These are phyloP conservation scores for Drechslerella stenobrocha DNA, from an alignment of 2,329 filamentous ascomycete species.

Conservation along the genomic window DNA sequence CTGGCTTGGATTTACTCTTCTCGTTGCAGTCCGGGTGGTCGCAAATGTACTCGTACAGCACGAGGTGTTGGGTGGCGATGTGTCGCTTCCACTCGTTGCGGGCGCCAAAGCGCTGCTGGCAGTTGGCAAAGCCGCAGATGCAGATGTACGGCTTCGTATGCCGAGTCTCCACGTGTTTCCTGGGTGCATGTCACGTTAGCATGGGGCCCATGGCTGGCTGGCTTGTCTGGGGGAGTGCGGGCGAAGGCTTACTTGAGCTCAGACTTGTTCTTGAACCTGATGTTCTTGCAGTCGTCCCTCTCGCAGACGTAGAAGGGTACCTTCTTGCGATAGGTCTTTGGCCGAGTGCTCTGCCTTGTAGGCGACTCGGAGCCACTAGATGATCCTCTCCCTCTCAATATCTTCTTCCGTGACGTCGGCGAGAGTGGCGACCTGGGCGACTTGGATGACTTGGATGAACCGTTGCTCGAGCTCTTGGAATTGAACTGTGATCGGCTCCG, in stretches of 20 bases:
- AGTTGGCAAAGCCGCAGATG: conserved; percentile 77
- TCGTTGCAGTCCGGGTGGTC: conserved; percentile 57
- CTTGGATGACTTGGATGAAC: conserved; percentile 11
- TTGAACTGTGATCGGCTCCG: conserved; percentile 16
- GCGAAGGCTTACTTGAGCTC: conserved; percentile 36
- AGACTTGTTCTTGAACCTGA: conserved; percentile 30
- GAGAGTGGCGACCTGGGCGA: conserved; percentile 22
- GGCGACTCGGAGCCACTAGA: conserved; percentile 34
- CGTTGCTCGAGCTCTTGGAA: conserved; percentile 8
- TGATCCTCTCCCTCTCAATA: conserved; percentile 17
- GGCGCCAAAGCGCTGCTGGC: conserved; percentile 69
- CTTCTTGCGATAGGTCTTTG: conserved; percentile 45
- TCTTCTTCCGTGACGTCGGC: conserved; percentile 20
- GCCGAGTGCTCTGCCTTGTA: conserved; percentile 17
- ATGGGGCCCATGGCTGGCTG: neutral
- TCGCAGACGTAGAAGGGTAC: conserved; percentile 32
- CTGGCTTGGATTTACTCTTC: conserved; percentile 56
- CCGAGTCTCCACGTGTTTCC: conserved; percentile 65
- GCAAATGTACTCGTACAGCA: conserved; percentile 75
- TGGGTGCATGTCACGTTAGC: conserved; percentile 24
- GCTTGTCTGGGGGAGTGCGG: neutral
- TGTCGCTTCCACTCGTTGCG: conserved; percentile 98
- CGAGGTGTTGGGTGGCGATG: conserved; percentile 76
- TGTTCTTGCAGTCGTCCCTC: conserved; percentile 21
- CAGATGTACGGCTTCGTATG: conserved; percentile 71